Conservation (phyloP, 139 green algal species). For the Edaphochlamys debaryana region DNA sequence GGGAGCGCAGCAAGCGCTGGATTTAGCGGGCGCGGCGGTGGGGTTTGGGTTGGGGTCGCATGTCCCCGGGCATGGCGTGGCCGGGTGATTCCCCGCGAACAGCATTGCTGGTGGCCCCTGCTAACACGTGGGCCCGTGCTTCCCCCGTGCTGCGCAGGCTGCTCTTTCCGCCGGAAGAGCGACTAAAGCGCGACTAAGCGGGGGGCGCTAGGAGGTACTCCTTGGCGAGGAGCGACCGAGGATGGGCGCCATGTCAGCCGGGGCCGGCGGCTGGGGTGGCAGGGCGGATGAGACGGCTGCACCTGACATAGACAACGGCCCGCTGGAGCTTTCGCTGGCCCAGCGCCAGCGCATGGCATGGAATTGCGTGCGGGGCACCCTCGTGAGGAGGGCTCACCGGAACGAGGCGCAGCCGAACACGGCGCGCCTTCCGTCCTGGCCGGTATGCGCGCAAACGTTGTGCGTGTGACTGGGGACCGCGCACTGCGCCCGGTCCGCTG, state of each 20-base stretch:
- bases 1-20: too few species aligned
- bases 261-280: slow-evolving; percentile 38
- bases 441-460: slow-evolving; percentile 11
- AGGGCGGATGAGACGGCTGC: slow-evolving; percentile 17
- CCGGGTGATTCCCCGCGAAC: too few species aligned
- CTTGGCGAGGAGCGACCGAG: background rate
- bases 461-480: slow-evolving; percentile 16
- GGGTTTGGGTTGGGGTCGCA: too few species aligned
- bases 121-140: background rate
- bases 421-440: slow-evolving; percentile 4
- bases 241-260: background rate
- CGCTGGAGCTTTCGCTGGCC: slow-evolving; percentile 17
- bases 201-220: background rate
- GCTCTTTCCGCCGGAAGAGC: slow-evolving; percentile 95
- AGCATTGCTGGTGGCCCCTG: background rate
- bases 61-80: too few species aligned
- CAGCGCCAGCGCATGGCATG: slow-evolving; percentile 20
- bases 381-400: background rate
- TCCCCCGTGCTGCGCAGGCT: slow-evolving; percentile 65
- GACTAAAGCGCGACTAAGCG: slow-evolving; percentile 96
- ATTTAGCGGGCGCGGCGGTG: too few species aligned
- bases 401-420: background rate
- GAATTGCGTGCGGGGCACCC: slow-evolving; percentile 6
- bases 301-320: background rate
- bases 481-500: slow-evolving; percentile 11